A percentile compares a stretch with the other conserved stretches of the same genome.
phyloP scores from a whole-genome alignment of 2,329 filamentous ascomycete species.

The Alternaria atra region DNA sequence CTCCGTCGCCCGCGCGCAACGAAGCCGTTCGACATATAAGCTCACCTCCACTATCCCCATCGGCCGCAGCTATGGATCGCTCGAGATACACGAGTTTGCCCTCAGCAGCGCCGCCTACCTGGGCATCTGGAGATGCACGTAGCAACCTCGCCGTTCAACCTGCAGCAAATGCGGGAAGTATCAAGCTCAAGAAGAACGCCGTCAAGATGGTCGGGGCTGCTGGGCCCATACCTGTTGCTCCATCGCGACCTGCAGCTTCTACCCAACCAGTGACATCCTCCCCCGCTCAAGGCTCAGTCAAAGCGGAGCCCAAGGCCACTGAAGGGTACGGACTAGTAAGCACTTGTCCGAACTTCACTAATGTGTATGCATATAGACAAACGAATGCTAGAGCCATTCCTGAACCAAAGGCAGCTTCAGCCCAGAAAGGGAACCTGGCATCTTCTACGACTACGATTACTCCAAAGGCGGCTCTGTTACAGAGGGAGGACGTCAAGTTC shows the following conservation, averaged over 20 bases:
- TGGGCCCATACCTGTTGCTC: conserved; percentile 1
- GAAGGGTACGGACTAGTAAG: conserved; percentile 24
- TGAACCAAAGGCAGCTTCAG: background rate
- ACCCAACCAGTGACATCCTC: background rate
- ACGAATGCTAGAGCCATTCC: background rate
- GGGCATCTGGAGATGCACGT: conserved; percentile 15
- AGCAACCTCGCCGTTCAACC: conserved; percentile 38
- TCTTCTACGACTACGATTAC: background rate
- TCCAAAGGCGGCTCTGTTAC: background rate
- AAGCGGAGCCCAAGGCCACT: conserved; percentile 9
- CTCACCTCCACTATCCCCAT: background rate
- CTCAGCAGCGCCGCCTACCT: background rate
- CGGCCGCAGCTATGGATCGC: conserved; percentile 23
- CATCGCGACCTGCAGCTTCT: background rate
- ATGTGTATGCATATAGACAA: conserved; percentile 7
- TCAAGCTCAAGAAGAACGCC: conserved; percentile 42
- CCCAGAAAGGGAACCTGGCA: conserved; percentile 7
- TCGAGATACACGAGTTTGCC: conserved; percentile 17
- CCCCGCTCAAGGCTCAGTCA: conserved; percentile 12
- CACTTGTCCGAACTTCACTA: conserved; percentile 2
- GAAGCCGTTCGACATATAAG: background rate
- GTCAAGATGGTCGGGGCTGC: conserved; percentile 39
- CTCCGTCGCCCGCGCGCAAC: conserved; percentile 15
- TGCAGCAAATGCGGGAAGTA: conserved; percentile 15
- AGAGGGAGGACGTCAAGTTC: conserved; percentile 7